Conservation (phyloP, 805 yeast genomes). For the Starmerella sp. region DNA sequence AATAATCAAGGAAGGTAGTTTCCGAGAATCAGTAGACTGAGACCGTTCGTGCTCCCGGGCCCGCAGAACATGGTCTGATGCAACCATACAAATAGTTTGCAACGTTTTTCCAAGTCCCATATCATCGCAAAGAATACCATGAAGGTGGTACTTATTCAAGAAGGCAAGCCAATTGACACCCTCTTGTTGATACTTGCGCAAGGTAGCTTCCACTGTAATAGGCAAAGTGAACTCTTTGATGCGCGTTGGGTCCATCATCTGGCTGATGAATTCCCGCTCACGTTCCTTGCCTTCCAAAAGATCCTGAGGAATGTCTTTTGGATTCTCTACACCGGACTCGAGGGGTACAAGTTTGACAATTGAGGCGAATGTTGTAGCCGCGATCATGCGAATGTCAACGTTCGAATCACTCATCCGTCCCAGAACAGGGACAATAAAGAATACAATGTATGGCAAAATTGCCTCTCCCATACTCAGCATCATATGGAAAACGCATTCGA, state of each 20-base stretch:
- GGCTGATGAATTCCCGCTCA: constrained; percentile 88
- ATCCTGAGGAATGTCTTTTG: constrained; percentile 76
- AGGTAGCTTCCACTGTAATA: constrained; percentile 80
- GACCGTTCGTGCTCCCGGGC: constrained; percentile 55
- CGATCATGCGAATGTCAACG: constrained; percentile 72
- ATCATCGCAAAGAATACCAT: constrained; percentile 97
- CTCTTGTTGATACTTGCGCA: constrained; percentile 92
- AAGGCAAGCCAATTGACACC: constrained; percentile 98
- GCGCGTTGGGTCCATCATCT: constrained; percentile 94
- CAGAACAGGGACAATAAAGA: constrained; percentile 86
- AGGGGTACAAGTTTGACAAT: constrained; percentile 90
- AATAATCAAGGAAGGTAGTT: constrained; percentile 71
- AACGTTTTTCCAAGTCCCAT: constrained; percentile 98
- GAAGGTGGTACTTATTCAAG: constrained; percentile 84
- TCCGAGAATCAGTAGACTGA: constrained; percentile 51
- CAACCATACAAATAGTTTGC: constrained; percentile 92
- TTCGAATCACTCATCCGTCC: constrained; percentile 98
- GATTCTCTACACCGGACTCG: constrained; percentile 95
- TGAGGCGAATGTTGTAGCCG: constrained; percentile 94
- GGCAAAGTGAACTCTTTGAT: constrained; percentile 82
- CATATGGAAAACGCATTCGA: constrained; percentile 80
- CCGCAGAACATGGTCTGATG: constrained; percentile 87
- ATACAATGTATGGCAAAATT: constrained; percentile 87
- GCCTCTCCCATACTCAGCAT: constrained; percentile 75
- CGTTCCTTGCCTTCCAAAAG: constrained; percentile 79